Evolutionary conservation across 352 stramenopile species (phyloP).

Genomic region (Globisporangium middletonii): DNA sequence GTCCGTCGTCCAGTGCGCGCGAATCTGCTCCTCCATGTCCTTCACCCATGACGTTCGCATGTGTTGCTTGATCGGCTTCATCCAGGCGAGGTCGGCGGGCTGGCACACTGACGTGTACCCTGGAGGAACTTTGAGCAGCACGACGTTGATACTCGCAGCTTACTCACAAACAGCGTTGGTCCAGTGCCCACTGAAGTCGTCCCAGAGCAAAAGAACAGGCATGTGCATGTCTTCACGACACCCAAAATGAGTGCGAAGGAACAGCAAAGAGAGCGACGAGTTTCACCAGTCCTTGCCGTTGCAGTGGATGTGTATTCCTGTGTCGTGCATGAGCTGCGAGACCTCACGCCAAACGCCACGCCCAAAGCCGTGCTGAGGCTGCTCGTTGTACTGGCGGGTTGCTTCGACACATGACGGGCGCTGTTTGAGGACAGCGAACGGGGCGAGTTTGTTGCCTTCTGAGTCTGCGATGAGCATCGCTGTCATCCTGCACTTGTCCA

Average conservation of each 20-base stretch:
- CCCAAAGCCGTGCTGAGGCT: constrained; percentile 22
- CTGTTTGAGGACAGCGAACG: constrained; percentile 21
- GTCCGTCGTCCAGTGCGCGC: too few species aligned
- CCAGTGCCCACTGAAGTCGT: neutral
- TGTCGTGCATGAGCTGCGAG: constrained; percentile 3
- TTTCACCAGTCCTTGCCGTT: constrained; percentile 21
- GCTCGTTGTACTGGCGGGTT: constrained; percentile 11
- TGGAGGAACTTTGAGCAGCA: constrained; percentile 12
- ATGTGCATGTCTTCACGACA: neutral
- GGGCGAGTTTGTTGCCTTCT: constrained; percentile 9
- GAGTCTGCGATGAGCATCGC: constrained; percentile 14
- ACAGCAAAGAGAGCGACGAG: neutral
- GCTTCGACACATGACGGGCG: constrained; percentile 1
- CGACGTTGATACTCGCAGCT: neutral
- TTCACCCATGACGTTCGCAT: too few species aligned
- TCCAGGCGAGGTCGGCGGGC: constrained; percentile 3
- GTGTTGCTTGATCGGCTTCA: too few species aligned
- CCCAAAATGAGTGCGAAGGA: neutral
- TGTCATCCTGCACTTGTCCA: constrained; percentile 16
- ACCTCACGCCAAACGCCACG: constrained; percentile 16
- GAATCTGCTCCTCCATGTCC: too few species aligned
- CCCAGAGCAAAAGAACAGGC: neutral
- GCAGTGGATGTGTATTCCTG: constrained; percentile 11
- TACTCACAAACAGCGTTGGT: neutral
- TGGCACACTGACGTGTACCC: constrained; percentile 15